phyloP scores from a whole-genome alignment of 2,329 filamentous ascomycete genomes.

The Aspergillus ruber region DNA sequence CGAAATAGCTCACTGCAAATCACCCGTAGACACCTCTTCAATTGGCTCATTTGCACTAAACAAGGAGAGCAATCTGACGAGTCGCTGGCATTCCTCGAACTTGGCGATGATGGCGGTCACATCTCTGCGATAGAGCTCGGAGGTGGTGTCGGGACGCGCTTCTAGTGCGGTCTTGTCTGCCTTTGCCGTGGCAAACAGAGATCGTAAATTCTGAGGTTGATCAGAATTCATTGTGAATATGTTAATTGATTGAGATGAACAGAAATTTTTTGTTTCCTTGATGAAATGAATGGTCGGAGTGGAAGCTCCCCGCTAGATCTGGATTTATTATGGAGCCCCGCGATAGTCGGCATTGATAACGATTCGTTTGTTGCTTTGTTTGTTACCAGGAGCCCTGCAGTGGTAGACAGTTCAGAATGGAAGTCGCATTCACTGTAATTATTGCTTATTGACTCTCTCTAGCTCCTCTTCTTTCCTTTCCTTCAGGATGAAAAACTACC shows the following conservation, averaged over 20 bases:
- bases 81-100: constrained; percentile 66
- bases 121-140: constrained; percentile 59
- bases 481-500: no score
- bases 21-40: constrained; percentile 79
- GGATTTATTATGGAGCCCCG: neutral
- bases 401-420: neutral
- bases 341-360: neutral
- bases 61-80: constrained; percentile 65
- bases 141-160: constrained; percentile 57
- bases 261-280: no score
- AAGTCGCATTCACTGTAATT: neutral
- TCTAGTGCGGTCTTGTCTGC: constrained; percentile 53
- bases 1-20: constrained; percentile 58
- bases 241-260: neutral
- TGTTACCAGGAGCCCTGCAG: neutral
- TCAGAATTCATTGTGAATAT: constrained; percentile 16
- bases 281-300: neutral
- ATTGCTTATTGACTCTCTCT: neutral
- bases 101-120: constrained; percentile 61
- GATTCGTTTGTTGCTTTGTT: neutral
- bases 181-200: constrained; percentile 52
- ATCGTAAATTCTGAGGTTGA: constrained; percentile 49
- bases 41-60: constrained; percentile 87
- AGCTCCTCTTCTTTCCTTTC: no score
- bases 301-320: neutral